Base-by-base conservation (phyloP, 1,139 yeast species). In the Saccharomyces hybrid region DNA sequence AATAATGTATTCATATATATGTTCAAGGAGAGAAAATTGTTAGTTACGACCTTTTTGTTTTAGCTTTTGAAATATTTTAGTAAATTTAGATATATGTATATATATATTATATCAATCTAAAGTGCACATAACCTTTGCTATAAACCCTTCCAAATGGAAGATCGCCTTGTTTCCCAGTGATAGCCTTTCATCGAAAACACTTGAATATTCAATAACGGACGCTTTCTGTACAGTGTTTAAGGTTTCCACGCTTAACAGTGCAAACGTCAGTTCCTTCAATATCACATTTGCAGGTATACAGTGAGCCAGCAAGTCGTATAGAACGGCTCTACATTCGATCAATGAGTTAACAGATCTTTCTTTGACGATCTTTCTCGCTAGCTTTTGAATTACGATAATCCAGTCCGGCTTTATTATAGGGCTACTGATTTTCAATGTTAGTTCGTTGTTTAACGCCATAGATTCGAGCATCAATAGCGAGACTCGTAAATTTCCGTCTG, bases 131-230 rank as follows among this genome's bases (percentile, higher is more conserved):
- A 83, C 82, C 66, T 81, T 86, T 0, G 98, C 97, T 16, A 88
- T 81, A 69, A 89, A 93, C 1, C 98, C 99, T 72, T 93, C 99
- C 56, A 93, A 74, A 70, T 93, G 99, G 71, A 89, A 93, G n/a
- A 93, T 93, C 48, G 93, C 87, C 70, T 93, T 93, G 60, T 80
- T 81, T 1, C 99, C 99, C 57, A 88, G 75, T 59, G 93, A 81
- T 57, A 93, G 76, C 55, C 99, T 80, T 66, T 93, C 97, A 66
- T 93, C 98, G 69, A 86, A 93, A 4, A 77, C 67, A 1, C 97
- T 81, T 1, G 89, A 91, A 29, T 83, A 73, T 13, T 80, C 80
- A n/a, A 88, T 81, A 51, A 93, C 75, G 42, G 82, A 78, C 2
- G 53, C 25, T 13, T 32, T 46, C 2, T 51, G 32, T 19, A 26